Percentiles rank a stretch among this genome's conserved stretches.
Conservation (phyloP, 805 yeast genomes). For the Metschnikowia arizonensis region DNA sequence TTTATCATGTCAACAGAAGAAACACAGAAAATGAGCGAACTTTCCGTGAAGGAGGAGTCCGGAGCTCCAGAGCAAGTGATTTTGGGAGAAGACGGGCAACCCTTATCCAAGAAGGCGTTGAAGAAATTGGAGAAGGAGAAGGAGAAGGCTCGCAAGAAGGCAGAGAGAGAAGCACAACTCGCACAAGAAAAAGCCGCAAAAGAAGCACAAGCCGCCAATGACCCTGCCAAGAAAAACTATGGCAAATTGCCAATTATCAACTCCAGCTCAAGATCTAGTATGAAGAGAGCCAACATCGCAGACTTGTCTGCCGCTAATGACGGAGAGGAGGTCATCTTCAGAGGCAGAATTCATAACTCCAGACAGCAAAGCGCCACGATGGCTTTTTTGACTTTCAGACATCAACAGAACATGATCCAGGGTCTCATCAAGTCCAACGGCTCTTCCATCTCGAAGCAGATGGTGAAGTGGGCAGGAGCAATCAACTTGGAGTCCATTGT, state of each 20-base stretch:
- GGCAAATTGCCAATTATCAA: slow-evolving; percentile 88
- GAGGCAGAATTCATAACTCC: slow-evolving; percentile 91
- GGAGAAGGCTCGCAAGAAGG: slow-evolving; percentile 90
- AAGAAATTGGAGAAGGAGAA: slow-evolving; percentile 91
- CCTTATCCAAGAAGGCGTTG: slow-evolving; percentile 87
- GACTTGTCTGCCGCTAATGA: slow-evolving; percentile 58
- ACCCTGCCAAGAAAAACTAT: slow-evolving; percentile 81
- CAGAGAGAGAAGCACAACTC: slow-evolving; percentile 83
- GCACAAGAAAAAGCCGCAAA: slow-evolving; percentile 84
- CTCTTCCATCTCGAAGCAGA: slow-evolving; percentile 70
- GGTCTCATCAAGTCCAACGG: slow-evolving; percentile 57
- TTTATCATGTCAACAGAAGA: slow-evolving; percentile 17
- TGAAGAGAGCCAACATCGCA: slow-evolving; percentile 54
- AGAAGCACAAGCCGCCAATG: slow-evolving; percentile 65
- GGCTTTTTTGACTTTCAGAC: slow-evolving; percentile 88
- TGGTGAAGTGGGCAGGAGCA: slow-evolving; percentile 93
- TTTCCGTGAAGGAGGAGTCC: slow-evolving; percentile 16
- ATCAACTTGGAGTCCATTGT: slow-evolving; percentile 89
- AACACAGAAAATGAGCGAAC: slow-evolving; percentile 16
- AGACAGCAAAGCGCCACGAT: slow-evolving; percentile 96
- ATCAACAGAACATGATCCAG: slow-evolving; percentile 87
- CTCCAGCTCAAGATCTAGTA: slow-evolving; percentile 65
- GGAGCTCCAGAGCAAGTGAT: slow-evolving; percentile 25
- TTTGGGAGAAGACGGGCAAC: slow-evolving; percentile 74
- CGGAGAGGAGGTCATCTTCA: slow-evolving; percentile 74